Percentiles rank a stretch among this genome's conserved stretches.
Conservation (phyloP, 495 filamentous ascomycete genomes). For the Lasiosphaeris hirsuta region DNA sequence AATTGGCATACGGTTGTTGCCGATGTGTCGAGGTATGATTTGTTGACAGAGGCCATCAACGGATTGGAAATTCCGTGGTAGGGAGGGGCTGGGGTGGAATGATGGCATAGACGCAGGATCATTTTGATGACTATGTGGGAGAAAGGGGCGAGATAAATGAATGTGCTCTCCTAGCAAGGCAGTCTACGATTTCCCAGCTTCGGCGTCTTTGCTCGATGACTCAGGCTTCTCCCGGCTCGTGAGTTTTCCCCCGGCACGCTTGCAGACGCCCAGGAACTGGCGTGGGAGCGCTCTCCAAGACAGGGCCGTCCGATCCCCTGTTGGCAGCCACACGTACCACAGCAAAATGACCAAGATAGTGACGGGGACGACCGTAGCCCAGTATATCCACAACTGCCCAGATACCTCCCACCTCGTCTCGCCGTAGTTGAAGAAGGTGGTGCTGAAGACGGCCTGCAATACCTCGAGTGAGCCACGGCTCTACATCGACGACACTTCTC, state of each 20-base stretch:
- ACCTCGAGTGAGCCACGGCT: neutral
- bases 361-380: conserved; percentile 17
- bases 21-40: conserved; percentile 19
- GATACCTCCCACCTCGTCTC: conserved; percentile 19
- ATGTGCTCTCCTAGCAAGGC: too few relatives aligned
- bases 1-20: conserved; percentile 21
- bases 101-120: too few relatives aligned
- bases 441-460: conserved; percentile 24
- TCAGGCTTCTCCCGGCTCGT: too few relatives aligned
- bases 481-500: neutral
- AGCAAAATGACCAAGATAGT: conserved; percentile 18
- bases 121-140: too few relatives aligned
- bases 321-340: conserved; percentile 19
- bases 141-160: too few relatives aligned
- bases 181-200: too few relatives aligned
- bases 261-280: too few relatives aligned
- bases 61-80: conserved; percentile 15
- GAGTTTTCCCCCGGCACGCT: too few relatives aligned
- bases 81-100: too few relatives aligned
- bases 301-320: neutral
- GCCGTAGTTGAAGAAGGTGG: conserved; percentile 23
- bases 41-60: conserved; percentile 18
- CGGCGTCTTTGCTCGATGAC: too few relatives aligned
- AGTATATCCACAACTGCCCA: conserved; percentile 22
- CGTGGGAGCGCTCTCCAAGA: too few relatives aligned